Percentiles rank a stretch among this genome's conserved stretches.
phyloP scores from a whole-genome alignment of 2,329 filamentous ascomycete species.

The Cercospora zeina region DNA sequence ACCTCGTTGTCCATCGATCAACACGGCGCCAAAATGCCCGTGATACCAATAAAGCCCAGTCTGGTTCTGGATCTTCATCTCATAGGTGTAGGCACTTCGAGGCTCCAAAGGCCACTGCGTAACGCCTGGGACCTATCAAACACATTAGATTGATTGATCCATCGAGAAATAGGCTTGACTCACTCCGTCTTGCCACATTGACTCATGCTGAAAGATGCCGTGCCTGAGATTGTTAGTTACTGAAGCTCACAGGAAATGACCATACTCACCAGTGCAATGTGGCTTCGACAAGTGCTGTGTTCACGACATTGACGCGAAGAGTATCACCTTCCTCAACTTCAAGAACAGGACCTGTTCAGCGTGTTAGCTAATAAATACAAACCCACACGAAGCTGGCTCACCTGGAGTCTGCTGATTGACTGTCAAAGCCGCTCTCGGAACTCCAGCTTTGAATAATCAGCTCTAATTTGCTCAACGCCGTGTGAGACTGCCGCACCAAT shows the following conservation, averaged over 20 bases:
- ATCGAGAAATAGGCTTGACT: background rate
- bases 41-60: slow-evolving; percentile 28
- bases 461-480: too few species aligned
- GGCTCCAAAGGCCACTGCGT: slow-evolving; percentile 28
- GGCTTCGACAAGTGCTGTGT: slow-evolving; percentile 38
- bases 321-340: slow-evolving; percentile 51
- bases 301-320: slow-evolving; percentile 46
- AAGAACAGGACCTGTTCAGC: slow-evolving; percentile 40
- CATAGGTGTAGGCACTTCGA: slow-evolving; percentile 25
- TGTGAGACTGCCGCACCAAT: slow-evolving; percentile 4
- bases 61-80: slow-evolving; percentile 26
- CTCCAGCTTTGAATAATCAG: slow-evolving; percentile 18
- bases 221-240: background rate
- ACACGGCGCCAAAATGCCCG: slow-evolving; percentile 26
- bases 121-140: slow-evolving; percentile 25
- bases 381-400: background rate
- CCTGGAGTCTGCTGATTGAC: slow-evolving; percentile 49
- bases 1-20: slow-evolving; percentile 27
- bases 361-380: too few species aligned
- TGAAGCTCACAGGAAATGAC: background rate
- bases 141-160: background rate
- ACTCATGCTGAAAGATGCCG: slow-evolving; percentile 11
- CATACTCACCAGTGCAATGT: slow-evolving; percentile 24
- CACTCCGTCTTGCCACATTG: slow-evolving; percentile 14
- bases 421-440: slow-evolving; percentile 18